Evolutionary conservation across 2,329 filamentous ascomycete genomes (phyloP), one percentile per base, ranked within the genome.

Genomic region (Trichoderma koningii): DNA sequence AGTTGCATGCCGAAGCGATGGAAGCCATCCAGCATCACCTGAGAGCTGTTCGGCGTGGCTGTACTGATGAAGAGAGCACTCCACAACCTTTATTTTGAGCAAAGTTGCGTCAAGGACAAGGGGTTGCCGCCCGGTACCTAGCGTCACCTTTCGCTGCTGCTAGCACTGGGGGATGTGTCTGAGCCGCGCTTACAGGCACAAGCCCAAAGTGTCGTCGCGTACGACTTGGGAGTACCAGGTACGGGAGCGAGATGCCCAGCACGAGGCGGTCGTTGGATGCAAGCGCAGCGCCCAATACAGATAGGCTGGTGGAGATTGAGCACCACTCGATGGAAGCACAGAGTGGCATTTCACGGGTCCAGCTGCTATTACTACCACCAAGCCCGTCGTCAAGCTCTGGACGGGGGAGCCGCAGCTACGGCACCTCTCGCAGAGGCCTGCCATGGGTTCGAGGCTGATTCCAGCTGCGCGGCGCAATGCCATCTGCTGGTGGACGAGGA

Each of bases 301-400:
- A 42, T 45, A 66, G 44, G 41, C 19, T 38, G 50, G 69, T 69
- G 69, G 70, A 70, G 65, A 69, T 69, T 69, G 66, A 61, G 65
- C 61, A 67, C 48, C 56, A 44, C 30, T 47, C 17, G 30, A 52
- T 15, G 45, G 48, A 44, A 38, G 34, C 47, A 62, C 59, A 53
- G 28, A 12, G 42, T 50, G 26, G 47, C 57, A 67, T 56, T 55
- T 48, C 55, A 51, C 55, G 48, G 47, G 53, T 42, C 41, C 51
- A 51, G 42, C 7, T 30, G 9, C 30, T 28, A 48, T 48, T 30
- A 30, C 30, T 28, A 48, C 52, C 30, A 66, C 63, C 69, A 30
- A 30, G 1, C 30, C 68, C 70, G 52, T 68, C 60, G 64, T 66
- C 67, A 57, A 60, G 64, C 44, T 52, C 66, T 53, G 38, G 66